phyloP scores from a whole-genome alignment of 2,329 filamentous ascomycete genomes.

The Aspergillus persii region DNA sequence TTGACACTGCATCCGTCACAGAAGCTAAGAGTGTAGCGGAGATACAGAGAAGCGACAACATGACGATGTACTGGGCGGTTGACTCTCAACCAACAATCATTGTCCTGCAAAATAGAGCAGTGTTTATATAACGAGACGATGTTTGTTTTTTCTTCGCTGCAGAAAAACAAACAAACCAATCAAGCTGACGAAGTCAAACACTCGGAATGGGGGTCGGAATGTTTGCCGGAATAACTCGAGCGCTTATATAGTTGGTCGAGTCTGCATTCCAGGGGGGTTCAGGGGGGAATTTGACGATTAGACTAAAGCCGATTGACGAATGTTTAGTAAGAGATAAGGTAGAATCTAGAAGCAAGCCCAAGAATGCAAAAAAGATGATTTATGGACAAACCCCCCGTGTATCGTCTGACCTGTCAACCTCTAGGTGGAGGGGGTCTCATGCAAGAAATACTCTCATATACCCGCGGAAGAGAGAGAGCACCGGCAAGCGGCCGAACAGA shows the following conservation, averaged over 20 bases:
- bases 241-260: slow-evolving; percentile 26
- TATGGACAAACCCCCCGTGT: slow-evolving; percentile 4
- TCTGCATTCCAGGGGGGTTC: slow-evolving; percentile 16
- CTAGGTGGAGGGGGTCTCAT: slow-evolving; percentile 7
- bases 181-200: slow-evolving; percentile 1
- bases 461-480: neutral
- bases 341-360: neutral
- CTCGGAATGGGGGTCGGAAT: slow-evolving; percentile 24
- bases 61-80: slow-evolving; percentile 26
- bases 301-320: neutral
- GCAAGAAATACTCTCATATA: slow-evolving; percentile 8
- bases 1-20: slow-evolving; percentile 43
- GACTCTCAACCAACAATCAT: slow-evolving; percentile 21
- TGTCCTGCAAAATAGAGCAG: slow-evolving; percentile 3
- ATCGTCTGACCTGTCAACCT: slow-evolving; percentile 22
- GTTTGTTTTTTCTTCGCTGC: slow-evolving; percentile 10
- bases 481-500: neutral
- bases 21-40: slow-evolving; percentile 24
- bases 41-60: slow-evolving; percentile 25
- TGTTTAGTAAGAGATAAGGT: neutral
- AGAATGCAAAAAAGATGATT: slow-evolving; percentile 6
- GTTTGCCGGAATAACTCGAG: slow-evolving; percentile 30
- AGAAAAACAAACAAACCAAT: slow-evolving; percentile 5
- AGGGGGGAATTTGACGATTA: slow-evolving; percentile 2
- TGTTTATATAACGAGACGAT: slow-evolving; percentile 2